These are phyloP conservation scores for Candida ovalis DNA, from an alignment of 805 yeast genomes.

Conservation along the genomic window DNA sequence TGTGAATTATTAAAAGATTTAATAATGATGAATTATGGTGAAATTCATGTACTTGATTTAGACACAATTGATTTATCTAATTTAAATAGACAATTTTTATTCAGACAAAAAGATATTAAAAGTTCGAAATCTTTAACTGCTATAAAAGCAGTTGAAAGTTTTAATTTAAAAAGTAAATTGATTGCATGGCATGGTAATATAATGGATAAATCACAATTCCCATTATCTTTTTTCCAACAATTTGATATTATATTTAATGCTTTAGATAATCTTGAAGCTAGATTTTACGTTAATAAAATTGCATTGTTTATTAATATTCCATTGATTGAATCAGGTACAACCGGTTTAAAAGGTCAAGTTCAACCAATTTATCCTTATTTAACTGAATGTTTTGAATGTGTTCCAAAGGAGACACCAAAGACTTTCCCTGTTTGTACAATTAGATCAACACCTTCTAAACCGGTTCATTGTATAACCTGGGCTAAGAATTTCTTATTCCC, in stretches of 20 bases:
- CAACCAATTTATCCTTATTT: constrained; percentile 82
- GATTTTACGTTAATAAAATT: constrained; percentile 83
- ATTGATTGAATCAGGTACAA: constrained; percentile 89
- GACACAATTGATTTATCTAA: constrained; percentile 94
- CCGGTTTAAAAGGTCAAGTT: constrained; percentile 92
- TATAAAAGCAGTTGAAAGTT: constrained; percentile 69
- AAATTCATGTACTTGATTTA: constrained; percentile 86
- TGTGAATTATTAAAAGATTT: constrained; percentile 85
- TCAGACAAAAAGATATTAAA: constrained; percentile 85
- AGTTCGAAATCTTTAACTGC: constrained; percentile 86
- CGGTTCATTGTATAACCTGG: constrained; percentile 97
- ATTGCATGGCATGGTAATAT: constrained; percentile 85
- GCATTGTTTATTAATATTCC: constrained; percentile 72
- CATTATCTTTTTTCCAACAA: constrained; percentile 70
- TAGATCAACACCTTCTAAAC: constrained; percentile 93
- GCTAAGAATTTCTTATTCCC: constrained; percentile 86
- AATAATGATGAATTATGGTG: constrained; percentile 76
- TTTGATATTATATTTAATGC: constrained; percentile 88
- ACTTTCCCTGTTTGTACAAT: constrained; percentile 96
- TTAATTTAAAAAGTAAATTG: constrained; percentile 62
- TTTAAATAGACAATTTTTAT: constrained; percentile 88
- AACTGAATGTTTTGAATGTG: constrained; percentile 94
- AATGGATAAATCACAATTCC: constrained; percentile 69
- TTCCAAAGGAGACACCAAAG: constrained; percentile 81
- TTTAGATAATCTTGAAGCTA: constrained; percentile 87